Percentiles rank a stretch among this genome's conserved stretches.
Evolutionary conservation across 257 asterid species (phyloP).

Genomic region (Datura wrightii): DNA sequence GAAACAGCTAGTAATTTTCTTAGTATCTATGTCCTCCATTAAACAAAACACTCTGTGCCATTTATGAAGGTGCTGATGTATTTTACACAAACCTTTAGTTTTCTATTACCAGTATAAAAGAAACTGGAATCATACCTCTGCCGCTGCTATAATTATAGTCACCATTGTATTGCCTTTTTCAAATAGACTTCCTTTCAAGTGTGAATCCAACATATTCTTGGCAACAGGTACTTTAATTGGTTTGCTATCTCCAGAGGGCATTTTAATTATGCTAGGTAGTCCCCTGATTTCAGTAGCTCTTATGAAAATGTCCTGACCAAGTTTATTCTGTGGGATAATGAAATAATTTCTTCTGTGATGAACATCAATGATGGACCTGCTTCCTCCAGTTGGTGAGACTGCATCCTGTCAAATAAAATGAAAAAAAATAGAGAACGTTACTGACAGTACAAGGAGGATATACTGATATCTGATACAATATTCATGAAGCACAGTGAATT

Average conservation of each 20-base stretch:
- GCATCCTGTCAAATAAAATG: conserved; percentile 60
- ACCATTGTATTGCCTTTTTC: conserved; percentile 63
- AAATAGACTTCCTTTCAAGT: conserved; percentile 68
- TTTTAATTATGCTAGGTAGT: conserved; percentile 57
- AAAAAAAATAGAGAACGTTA: conserved; percentile 15
- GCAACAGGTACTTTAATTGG: conserved; percentile 78
- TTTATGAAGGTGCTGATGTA: conserved; percentile 3
- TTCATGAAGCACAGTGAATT: conserved; percentile 21
- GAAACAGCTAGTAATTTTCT: background rate
- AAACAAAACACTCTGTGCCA: conserved; percentile 22
- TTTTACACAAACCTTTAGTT: conserved; percentile 8
- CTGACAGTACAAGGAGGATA: conserved; percentile 31
- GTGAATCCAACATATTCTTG: conserved; percentile 86
- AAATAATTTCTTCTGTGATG: conserved; percentile 71
- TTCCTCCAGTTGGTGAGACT: conserved; percentile 52
- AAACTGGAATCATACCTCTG: conserved; percentile 66
- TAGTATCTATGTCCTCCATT: background rate
- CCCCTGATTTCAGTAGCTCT: conserved; percentile 61
- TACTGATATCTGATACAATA: conserved; percentile 24
- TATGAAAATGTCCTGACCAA: conserved; percentile 87
- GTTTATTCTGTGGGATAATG: conserved; percentile 84
- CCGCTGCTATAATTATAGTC: conserved; percentile 79
- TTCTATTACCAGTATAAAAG: background rate
- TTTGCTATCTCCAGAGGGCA: conserved; percentile 87
- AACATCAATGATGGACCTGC: conserved; percentile 65